Evolutionary conservation across 495 filamentous ascomycete genomes (phyloP), one percentile per base, ranked within the genome.

Genomic region (Xylaria palmicola): DNA sequence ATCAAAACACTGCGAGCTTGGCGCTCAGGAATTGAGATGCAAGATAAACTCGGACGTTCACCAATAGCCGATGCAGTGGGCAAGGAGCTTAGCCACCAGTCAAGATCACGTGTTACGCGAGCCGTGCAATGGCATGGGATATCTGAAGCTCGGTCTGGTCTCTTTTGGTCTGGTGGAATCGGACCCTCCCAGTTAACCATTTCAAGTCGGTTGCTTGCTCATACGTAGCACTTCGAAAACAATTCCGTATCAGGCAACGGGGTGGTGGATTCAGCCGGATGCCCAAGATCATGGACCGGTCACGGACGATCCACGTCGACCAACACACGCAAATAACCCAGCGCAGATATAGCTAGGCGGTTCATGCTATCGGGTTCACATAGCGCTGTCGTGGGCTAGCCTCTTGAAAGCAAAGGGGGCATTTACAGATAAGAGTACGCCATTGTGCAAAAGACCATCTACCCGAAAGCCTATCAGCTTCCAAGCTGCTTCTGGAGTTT

Each of bases 231-330:
- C 63, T 67, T 65, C 40, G 62, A 56, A 62, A 65, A 55, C 74
- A 64, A n/a, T 22, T 51, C 48, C 71, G 60, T 43, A 75, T 73
- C 72, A 63, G 67, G 56, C 50, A 56, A 55, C 51, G 56, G 20
- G 29, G 22, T 17, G 20, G 15, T n/a, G 32, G 36, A 43, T 32
- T 45, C 50, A 50, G n/a, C 12, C 34, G 24, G 44, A 34, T 36
- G 19, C 13, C 34, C 1, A 7, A 36, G 41, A 15, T 9, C 26
- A 9, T 32, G 10, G 27, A 27, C 53, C 29, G 22, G 15, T 15
- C 24, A 59, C 45, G 24, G 19, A 36, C 13, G 27, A 27, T 22
- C 32, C 6, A 22, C 17, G 36, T 17, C 47, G n/a, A 44, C 27
- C 57, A 26, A 52, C 44, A 29, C 47, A 52, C 29, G 17, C 47